Evolutionary conservation across 192 early-diverging fungal genomes (phyloP).

Genomic region (Linderina pennispora): DNA sequence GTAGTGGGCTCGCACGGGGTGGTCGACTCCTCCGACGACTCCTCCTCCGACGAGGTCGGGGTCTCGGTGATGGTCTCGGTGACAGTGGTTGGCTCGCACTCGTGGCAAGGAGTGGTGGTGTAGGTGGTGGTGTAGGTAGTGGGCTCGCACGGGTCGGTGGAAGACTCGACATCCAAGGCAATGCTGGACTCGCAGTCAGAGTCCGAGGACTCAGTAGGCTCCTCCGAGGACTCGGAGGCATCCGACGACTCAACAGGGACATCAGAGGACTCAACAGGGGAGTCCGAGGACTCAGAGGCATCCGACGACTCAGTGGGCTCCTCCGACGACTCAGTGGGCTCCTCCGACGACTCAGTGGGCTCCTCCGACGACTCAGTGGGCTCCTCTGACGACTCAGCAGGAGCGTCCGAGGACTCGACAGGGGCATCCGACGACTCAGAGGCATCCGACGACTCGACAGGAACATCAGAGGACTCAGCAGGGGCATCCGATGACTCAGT

Average conservation of each 20-base stretch:
- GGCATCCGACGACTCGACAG: no score
- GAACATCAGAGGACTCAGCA: neutral
- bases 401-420: no score
- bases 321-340: neutral
- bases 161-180: neutral
- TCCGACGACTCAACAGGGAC: neutral
- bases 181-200: neutral
- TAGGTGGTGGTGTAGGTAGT: neutral
- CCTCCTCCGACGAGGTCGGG: neutral
- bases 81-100: neutral
- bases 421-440: no score
- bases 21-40: neutral
- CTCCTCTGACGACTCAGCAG: neutral
- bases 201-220: neutral
- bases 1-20: neutral
- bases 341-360: neutral
- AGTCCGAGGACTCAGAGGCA: neutral
- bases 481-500: neutral
- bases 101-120: neutral
- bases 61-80: neutral
- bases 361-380: neutral
- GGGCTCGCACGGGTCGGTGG: neutral
- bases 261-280: neutral
- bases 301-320: neutral
- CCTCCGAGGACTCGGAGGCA: neutral